Evolutionary conservation across 1,284 basidiomycete genomes (phyloP).

Genomic region (Megacollybia platyphylla): DNA sequence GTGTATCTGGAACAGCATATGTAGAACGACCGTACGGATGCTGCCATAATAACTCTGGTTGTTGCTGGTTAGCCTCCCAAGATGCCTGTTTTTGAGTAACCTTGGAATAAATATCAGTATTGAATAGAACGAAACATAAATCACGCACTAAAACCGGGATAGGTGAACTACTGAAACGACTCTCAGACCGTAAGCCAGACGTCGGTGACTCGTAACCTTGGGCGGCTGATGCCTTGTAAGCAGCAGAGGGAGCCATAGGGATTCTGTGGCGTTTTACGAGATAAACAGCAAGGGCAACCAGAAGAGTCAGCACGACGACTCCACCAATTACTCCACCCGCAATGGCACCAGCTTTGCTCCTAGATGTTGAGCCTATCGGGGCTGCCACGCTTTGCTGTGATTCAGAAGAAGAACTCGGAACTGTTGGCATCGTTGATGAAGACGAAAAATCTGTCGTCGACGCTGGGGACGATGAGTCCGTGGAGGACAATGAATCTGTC

Average conservation of each 20-base stretch:
- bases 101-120: neutral
- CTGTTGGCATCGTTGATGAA: neutral
- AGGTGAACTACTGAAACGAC: neutral
- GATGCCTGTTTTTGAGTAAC: neutral
- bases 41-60: neutral
- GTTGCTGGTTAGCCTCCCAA: neutral
- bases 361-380: neutral
- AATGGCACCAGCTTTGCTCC: neutral
- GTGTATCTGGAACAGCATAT: neutral
- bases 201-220: slow-evolving; percentile 1
- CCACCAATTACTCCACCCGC: neutral
- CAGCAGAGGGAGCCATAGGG: neutral
- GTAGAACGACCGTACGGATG: neutral
- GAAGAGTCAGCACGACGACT: neutral
- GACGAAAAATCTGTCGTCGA: neutral
- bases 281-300: neutral
- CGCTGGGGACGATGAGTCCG: no score
- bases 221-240: neutral
- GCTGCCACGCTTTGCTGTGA: neutral
- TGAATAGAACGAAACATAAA: neutral
- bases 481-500: no score
- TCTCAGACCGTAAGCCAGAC: neutral
- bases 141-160: neutral
- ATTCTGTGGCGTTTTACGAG: neutral
- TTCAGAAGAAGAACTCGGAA: neutral